Conservation (phyloP, 2,329 filamentous ascomycete genomes). For the Xylariaceae sp. region DNA sequence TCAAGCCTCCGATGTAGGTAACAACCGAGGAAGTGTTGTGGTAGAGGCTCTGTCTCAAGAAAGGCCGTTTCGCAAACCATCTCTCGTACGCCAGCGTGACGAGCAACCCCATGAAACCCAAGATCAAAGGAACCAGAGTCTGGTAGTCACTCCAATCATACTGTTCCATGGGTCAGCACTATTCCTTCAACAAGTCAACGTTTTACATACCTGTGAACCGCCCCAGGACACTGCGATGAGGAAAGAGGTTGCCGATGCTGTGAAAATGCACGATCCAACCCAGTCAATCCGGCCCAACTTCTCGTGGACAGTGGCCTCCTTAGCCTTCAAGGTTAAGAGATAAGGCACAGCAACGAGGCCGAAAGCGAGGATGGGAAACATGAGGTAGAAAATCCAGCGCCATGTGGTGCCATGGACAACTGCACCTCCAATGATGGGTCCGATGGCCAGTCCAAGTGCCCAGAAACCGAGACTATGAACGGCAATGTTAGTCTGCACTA, state of each 20-base stretch:
- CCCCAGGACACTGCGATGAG: slow-evolving; percentile 46
- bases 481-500: neutral
- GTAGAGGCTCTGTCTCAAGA: slow-evolving; percentile 18
- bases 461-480: slow-evolving; percentile 12
- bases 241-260: slow-evolving; percentile 38
- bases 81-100: slow-evolving; percentile 17
- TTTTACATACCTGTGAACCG: slow-evolving; percentile 30
- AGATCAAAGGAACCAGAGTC: slow-evolving; percentile 17
- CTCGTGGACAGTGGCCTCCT: slow-evolving; percentile 29
- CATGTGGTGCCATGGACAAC: slow-evolving; percentile 18
- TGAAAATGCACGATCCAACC: slow-evolving; percentile 42
- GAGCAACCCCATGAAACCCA: slow-evolving; percentile 17
- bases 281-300: slow-evolving; percentile 41
- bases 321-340: slow-evolving; percentile 38
- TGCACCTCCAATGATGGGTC: slow-evolving; percentile 18
- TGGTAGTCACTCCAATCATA: slow-evolving; percentile 14
- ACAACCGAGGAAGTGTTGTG: slow-evolving; percentile 15
- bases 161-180: slow-evolving; percentile 10
- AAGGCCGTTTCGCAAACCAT: slow-evolving; percentile 15
- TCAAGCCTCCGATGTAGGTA: slow-evolving; percentile 11
- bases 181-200: neutral
- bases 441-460: slow-evolving; percentile 18
- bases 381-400: slow-evolving; percentile 36
- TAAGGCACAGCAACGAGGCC: slow-evolving; percentile 37
- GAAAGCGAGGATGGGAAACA: slow-evolving; percentile 40